Conservation (phyloP, 1,284 basidiomycete genomes). For the Exobasidium rhododendri region DNA sequence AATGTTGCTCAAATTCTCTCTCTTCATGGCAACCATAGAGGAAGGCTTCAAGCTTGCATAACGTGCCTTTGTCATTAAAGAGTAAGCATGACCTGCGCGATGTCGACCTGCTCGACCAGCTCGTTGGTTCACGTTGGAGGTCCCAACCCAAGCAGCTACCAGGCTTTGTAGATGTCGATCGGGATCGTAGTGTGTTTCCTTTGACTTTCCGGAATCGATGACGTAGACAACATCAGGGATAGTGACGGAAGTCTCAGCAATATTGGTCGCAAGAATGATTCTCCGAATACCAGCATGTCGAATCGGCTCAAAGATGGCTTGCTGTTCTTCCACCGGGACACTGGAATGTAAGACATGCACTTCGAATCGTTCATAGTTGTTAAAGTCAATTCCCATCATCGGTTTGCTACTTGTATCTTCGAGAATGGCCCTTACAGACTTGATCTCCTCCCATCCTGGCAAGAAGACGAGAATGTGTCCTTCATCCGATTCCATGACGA, state of each 20-base stretch:
- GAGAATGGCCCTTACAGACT: conserved; percentile 70
- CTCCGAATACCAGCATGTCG: conserved; percentile 64
- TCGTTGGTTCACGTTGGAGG: conserved; percentile 88
- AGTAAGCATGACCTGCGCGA: conserved; percentile 85
- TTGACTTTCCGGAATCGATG: conserved; percentile 81
- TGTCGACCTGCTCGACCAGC: conserved; percentile 92
- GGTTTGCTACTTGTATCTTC: conserved; percentile 59
- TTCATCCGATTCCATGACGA: conserved; percentile 70
- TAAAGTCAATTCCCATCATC: conserved; percentile 54
- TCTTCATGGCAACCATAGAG: conserved; percentile 93
- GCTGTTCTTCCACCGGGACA: conserved; percentile 84
- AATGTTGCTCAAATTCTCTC: conserved; percentile 57
- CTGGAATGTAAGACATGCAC: conserved; percentile 90
- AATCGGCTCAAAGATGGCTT: conserved; percentile 70
- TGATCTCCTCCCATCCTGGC: conserved; percentile 90
- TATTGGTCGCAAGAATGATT: conserved; percentile 88
- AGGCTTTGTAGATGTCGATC: conserved; percentile 80
- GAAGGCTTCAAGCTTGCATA: conserved; percentile 70
- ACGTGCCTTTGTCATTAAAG: conserved; percentile 70
- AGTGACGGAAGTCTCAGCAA: conserved; percentile 92
- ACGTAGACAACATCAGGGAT: conserved; percentile 96
- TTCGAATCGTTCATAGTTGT: conserved; percentile 60
- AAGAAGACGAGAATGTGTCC: conserved; percentile 90
- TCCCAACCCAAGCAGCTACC: conserved; percentile 84
- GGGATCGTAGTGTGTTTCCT: conserved; percentile 91